Evolutionary conservation across 495 filamentous ascomycete genomes (phyloP).

Genomic region (Aspergillus leporis): DNA sequence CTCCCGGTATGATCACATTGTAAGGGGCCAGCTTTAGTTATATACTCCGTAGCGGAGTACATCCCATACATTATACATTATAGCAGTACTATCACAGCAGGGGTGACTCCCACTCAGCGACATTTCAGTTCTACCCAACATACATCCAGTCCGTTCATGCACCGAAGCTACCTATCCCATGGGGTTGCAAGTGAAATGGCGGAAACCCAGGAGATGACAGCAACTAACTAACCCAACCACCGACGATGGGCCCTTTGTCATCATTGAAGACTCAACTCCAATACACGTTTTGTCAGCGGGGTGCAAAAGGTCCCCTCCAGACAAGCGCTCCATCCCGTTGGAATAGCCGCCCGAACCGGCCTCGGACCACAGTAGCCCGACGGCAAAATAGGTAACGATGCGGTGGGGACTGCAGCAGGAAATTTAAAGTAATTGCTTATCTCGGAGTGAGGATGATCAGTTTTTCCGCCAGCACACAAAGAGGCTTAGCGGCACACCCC

Average conservation of each 20-base stretch:
- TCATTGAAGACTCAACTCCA: conserved; percentile 8
- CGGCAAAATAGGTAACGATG: conserved; percentile 22
- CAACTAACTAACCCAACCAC: conserved; percentile 12
- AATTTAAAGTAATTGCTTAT: conserved; percentile 11
- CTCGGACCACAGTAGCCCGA: conserved; percentile 44
- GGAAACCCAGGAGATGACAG: background rate
- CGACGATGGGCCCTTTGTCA: conserved; percentile 17
- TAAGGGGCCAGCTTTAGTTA: conserved; percentile 15
- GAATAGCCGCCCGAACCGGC: conserved; percentile 18
- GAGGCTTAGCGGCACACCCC: conserved; percentile 14
- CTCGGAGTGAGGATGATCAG: conserved; percentile 19
- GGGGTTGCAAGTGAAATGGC: background rate
- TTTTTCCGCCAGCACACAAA: conserved; percentile 19
- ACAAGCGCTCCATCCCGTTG: conserved; percentile 5
- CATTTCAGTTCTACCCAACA: background rate
- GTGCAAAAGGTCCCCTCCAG: conserved; percentile 14
- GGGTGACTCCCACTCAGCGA: background rate
- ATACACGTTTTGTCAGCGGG: conserved; percentile 25
- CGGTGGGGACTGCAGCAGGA: conserved; percentile 16
- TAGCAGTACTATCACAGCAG: background rate
- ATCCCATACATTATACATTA: background rate
- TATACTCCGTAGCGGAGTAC: conserved; percentile 10
- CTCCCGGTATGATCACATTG: conserved; percentile 30
- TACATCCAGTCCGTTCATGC: background rate
- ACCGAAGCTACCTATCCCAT: background rate